Conservation (phyloP, 768 basidiomycete species). For the Chalciporus sphaerocephalus region DNA sequence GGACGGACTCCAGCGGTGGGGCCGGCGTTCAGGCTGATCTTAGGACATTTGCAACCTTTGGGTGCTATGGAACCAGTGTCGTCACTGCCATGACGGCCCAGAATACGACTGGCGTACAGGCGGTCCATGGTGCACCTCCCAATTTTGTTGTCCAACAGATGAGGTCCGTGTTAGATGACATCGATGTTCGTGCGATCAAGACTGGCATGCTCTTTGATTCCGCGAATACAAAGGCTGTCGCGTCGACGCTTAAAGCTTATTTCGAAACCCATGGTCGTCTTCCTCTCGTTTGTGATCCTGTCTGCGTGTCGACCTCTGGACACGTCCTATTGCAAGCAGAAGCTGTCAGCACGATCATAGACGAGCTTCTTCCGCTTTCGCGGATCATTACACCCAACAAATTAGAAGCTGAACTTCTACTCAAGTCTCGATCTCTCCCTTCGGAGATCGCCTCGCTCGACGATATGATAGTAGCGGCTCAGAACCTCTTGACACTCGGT, state of each 20-base stretch:
- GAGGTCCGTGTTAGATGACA: conserved; percentile 64
- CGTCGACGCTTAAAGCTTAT: conserved; percentile 43
- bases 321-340: conserved; percentile 67
- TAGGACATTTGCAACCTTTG: conserved; percentile 74
- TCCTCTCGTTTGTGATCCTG: conserved; percentile 80
- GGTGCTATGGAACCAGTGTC: conserved; percentile 76
- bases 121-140: conserved; percentile 61
- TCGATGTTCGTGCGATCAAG: conserved; percentile 71
- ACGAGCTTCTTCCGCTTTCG: conserved; percentile 66
- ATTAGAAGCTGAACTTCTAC: conserved; percentile 69
- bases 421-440: conserved; percentile 35
- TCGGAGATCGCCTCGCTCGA: conserved; percentile 41
- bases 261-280: conserved; percentile 36
- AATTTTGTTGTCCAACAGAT: conserved; percentile 78
- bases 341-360: conserved; percentile 57
- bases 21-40: conserved; percentile 93
- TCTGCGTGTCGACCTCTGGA: conserved; percentile 88
- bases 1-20: conserved; percentile 80
- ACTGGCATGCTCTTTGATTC: conserved; percentile 83
- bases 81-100: conserved; percentile 87
- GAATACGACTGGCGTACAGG: conserved; percentile 82
- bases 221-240: conserved; percentile 48
- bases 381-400: conserved; percentile 82
- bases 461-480: conserved; percentile 59
- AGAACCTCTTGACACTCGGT: conserved; percentile 44